A percentile compares a stretch with the other conserved stretches of the same genome.
Conservation (phyloP, 2,329 filamentous ascomycete species). For the Fusarium liriodendri region DNA sequence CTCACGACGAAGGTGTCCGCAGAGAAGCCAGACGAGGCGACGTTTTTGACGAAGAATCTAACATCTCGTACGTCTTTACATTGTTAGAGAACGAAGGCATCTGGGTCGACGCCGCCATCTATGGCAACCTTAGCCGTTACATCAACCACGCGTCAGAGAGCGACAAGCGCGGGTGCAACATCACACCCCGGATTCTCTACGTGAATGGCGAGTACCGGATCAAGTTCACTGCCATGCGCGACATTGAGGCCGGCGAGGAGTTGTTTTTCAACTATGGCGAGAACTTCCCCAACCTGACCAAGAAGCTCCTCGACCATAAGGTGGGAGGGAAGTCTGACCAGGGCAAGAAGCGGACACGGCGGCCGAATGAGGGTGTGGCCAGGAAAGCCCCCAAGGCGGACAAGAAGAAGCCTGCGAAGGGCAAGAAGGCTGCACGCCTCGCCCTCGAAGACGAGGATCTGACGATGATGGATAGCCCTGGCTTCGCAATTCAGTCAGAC, state of each 20-base stretch:
- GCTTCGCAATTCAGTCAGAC: conserved; percentile 17
- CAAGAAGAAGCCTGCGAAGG: conserved; percentile 38
- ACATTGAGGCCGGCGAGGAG: conserved; percentile 79
- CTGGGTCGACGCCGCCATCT: conserved; percentile 79
- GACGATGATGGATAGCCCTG: conserved; percentile 19
- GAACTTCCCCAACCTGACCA: conserved; percentile 71
- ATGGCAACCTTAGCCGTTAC: conserved; percentile 84
- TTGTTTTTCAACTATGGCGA: conserved; percentile 85
- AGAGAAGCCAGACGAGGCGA: conserved; percentile 71
- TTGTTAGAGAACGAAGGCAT: conserved; percentile 70
- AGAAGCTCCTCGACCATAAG: conserved; percentile 55
- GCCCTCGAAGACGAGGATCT: conserved; percentile 30
- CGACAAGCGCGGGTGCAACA: conserved; percentile 67
- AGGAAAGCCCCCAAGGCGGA: conserved; percentile 43
- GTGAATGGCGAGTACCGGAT: conserved; percentile 83
- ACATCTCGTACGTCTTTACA: conserved; percentile 74
- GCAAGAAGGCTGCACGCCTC: conserved; percentile 16
- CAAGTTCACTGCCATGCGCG: conserved; percentile 74
- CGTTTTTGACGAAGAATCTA: conserved; percentile 69
- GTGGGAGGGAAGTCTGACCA: conserved; percentile 46
- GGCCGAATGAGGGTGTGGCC: conserved; percentile 36
- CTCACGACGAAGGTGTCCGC: conserved; percentile 75
- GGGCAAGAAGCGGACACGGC: conserved; percentile 43
- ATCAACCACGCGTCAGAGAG: conserved; percentile 78
- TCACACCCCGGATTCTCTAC: conserved; percentile 73